A percentile compares a stretch with the other conserved stretches of the same genome.
phyloP scores from a whole-genome alignment of 1,284 basidiomycete genomes.

The Apiotrichum veenhuisii region DNA sequence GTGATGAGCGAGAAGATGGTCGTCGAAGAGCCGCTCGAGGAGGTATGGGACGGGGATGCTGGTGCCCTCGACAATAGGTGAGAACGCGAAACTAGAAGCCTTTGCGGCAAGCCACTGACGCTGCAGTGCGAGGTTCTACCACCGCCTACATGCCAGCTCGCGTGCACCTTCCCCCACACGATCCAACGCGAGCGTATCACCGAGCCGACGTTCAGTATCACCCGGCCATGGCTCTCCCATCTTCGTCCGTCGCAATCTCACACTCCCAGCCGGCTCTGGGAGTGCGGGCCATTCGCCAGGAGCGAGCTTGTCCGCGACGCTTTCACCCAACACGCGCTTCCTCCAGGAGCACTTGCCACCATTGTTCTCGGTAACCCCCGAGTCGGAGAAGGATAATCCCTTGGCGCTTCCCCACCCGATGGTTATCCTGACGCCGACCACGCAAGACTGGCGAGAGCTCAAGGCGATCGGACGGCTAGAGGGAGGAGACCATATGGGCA shows the following conservation, averaged over 20 bases:
- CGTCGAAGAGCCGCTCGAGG: constrained; percentile 17
- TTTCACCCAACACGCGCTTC: constrained; percentile 45
- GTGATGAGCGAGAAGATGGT: constrained; percentile 1
- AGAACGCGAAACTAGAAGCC: constrained; percentile 4
- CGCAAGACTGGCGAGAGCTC: constrained; percentile 49
- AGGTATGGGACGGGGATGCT: constrained; percentile 3
- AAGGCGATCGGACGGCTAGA: constrained; percentile 25
- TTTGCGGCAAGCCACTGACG: not conserved
- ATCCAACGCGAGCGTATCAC: constrained; percentile 14
- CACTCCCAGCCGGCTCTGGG: constrained; percentile 16
- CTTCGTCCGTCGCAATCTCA: constrained; percentile 23
- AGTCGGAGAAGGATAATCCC: not conserved
- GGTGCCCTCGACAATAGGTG: constrained; percentile 44
- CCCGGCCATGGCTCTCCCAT: constrained; percentile 20
- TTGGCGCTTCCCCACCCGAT: constrained; percentile 17
- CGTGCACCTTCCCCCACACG: constrained; percentile 34
- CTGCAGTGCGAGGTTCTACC: constrained; percentile 47
- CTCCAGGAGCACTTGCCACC: constrained; percentile 44
- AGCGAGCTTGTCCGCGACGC: constrained; percentile 22
- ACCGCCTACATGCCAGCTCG: constrained; percentile 36
- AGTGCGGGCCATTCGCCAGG: constrained; percentile 13
- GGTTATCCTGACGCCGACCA: constrained; percentile 51
- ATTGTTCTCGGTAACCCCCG: constrained; percentile 26
- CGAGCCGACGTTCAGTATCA: constrained; percentile 11
- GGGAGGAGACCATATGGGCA: constrained; percentile 14